Conservation (phyloP, 1,139 yeast genomes). For the Blastobotrys arbuscula region DNA sequence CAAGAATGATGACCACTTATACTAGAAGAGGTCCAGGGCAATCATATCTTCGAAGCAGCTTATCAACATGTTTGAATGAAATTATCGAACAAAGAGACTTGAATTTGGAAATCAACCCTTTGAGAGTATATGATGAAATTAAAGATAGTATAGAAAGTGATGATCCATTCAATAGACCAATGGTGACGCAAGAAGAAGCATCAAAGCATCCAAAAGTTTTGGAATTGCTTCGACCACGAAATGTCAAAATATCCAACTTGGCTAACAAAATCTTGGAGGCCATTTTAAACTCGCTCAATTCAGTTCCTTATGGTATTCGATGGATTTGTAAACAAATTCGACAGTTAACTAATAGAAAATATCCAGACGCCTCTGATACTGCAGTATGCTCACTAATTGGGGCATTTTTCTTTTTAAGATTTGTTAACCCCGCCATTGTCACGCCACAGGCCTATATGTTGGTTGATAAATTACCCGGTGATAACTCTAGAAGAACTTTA, state of each 20-base stretch:
- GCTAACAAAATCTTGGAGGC: conserved; percentile 56
- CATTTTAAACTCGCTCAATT: conserved; percentile 50
- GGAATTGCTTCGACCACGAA: conserved; percentile 32
- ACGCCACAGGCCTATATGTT: conserved; percentile 70
- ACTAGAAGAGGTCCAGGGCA: conserved; percentile 43
- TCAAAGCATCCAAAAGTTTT: conserved; percentile 31
- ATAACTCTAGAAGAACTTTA: conserved; percentile 60
- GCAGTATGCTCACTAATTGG: conserved; percentile 61
- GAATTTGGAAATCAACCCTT: conserved; percentile 36
- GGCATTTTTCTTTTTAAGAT: conserved; percentile 77
- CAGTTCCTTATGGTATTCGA: conserved; percentile 68
- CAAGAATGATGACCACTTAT: conserved; percentile 42
- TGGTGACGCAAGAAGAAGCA: conserved; percentile 33
- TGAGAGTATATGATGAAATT: conserved; percentile 35
- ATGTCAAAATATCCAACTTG: conserved; percentile 39
- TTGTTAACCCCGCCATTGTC: conserved; percentile 86
- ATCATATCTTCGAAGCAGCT: conserved; percentile 35
- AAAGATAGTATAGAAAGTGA: conserved; percentile 19
- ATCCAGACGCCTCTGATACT: conserved; percentile 51
- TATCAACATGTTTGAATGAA: conserved; percentile 31
- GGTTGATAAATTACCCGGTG: conserved; percentile 35
- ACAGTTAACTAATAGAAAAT: conserved; percentile 54
- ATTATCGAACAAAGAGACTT: conserved; percentile 32
- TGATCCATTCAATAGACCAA: conserved; percentile 23
- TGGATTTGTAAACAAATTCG: conserved; percentile 71